Conservation (phyloP, 495 filamentous ascomycete species). For the Aspergillus leporis region DNA sequence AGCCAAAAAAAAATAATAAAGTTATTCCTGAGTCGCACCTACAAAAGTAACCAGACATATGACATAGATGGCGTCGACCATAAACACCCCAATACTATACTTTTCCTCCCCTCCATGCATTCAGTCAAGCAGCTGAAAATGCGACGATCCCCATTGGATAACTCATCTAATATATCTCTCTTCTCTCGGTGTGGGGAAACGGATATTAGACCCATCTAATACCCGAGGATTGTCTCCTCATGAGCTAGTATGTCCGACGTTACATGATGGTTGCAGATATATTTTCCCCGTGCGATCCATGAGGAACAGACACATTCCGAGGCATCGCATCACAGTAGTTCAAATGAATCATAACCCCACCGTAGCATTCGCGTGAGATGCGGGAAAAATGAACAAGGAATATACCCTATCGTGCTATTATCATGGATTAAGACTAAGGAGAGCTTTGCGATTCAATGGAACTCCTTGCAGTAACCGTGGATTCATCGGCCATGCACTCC, state of each 20-base stretch:
- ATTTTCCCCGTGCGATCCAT: background rate
- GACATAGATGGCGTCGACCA: constrained; percentile 7
- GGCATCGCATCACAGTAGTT: background rate
- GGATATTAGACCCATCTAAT: constrained; percentile 11
- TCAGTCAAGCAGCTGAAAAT: background rate
- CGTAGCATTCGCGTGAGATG: background rate
- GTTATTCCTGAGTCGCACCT: background rate
- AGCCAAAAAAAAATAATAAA: too few relatives aligned
- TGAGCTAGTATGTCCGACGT: background rate
- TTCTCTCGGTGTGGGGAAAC: background rate
- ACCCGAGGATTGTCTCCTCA: background rate
- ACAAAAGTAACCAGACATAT: constrained; percentile 8
- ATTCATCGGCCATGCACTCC: constrained; percentile 38
- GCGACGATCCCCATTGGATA: background rate
- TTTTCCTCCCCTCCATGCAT: too few relatives aligned
- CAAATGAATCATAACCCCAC: background rate
- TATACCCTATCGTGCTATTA: background rate
- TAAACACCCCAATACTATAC: background rate
- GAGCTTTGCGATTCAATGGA: constrained; percentile 1
- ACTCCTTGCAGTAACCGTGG: constrained; percentile 44
- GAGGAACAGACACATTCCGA: too few relatives aligned
- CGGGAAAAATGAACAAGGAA: background rate
- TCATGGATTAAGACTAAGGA: background rate
- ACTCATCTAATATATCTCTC: background rate
- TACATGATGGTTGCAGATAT: constrained; percentile 4